Evolutionary conservation across 73 alveolate species (phyloP).

Genomic region (Symbiodinium natans): DNA sequence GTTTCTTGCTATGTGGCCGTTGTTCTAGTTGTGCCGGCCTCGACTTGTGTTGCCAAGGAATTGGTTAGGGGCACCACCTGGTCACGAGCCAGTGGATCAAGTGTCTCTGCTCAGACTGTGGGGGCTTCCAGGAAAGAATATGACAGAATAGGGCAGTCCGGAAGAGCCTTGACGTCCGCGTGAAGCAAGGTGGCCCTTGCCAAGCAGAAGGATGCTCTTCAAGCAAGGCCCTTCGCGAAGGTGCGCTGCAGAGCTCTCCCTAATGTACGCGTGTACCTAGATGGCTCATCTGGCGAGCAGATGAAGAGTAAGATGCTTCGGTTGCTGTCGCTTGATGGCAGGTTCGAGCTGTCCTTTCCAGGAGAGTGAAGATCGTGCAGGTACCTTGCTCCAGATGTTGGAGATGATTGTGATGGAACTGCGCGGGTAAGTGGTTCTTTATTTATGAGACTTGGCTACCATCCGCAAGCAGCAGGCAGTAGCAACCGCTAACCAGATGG

Average conservation of each 20-base stretch:
- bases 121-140: not conserved
- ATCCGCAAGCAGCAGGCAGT: no score
- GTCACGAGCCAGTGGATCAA: slow-evolving; percentile 80
- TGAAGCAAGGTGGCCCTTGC: not conserved
- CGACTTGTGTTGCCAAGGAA: not conserved
- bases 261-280: no score
- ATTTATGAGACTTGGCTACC: no score
- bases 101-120: not conserved
- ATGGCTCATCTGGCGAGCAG: no score
- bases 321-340: not conserved
- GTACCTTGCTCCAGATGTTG: not conserved
- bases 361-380: not conserved
- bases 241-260: no score
- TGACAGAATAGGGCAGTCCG: not conserved
- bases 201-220: not conserved
- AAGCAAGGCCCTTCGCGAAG: slow-evolving; percentile 16
- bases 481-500: no score
- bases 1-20: not conserved
- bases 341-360: not conserved
- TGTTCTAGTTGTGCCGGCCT: not conserved
- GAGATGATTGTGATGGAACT: no score
- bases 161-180: not conserved
- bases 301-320: no score
- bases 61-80: slow-evolving; percentile 71
- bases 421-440: no score